Conservation (phyloP, 345 rosid species). For the Garcia nutans region DNA sequence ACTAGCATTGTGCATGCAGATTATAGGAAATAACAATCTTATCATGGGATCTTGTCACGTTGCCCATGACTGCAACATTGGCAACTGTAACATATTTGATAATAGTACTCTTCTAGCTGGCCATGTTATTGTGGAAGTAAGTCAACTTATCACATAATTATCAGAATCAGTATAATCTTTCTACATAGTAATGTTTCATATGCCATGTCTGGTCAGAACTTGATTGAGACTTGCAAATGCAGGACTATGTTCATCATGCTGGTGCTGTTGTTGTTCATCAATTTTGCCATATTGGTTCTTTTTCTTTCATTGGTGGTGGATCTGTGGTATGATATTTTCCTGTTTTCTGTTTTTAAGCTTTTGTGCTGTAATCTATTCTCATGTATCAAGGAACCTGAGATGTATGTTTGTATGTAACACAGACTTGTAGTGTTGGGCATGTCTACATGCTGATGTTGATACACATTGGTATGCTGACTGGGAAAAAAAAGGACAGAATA, state of each 20-base stretch:
- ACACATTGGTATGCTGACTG: background rate
- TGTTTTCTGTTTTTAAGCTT: slow-evolving; percentile 4
- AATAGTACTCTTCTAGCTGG: slow-evolving; percentile 91
- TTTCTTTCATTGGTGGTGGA: slow-evolving; percentile 87
- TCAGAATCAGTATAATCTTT: background rate
- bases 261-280: slow-evolving; percentile 94
- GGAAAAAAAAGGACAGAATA: slow-evolving; percentile 1
- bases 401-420: background rate
- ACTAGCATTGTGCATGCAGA: slow-evolving; percentile 40
- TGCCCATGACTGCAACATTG: slow-evolving; percentile 93
- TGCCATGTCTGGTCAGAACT: slow-evolving; percentile 19
- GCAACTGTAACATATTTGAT: slow-evolving; percentile 81
- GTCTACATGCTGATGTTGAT: background rate
- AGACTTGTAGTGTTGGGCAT: background rate
- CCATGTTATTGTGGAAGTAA: slow-evolving; percentile 84
- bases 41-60: slow-evolving; percentile 97
- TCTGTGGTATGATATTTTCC: slow-evolving; percentile 63
- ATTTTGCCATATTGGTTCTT: slow-evolving; percentile 77
- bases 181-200: background rate
- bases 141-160: slow-evolving; percentile 14
- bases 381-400: background rate
- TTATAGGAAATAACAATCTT: slow-evolving; percentile 81
- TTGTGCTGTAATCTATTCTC: background rate
- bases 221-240: slow-evolving; percentile 38
- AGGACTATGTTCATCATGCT: slow-evolving; percentile 83